A percentile compares a stretch with the other conserved stretches of the same genome.
phyloP scores from a whole-genome alignment of 1,139 yeast species.

The Zygosaccharomyces sapae region DNA sequence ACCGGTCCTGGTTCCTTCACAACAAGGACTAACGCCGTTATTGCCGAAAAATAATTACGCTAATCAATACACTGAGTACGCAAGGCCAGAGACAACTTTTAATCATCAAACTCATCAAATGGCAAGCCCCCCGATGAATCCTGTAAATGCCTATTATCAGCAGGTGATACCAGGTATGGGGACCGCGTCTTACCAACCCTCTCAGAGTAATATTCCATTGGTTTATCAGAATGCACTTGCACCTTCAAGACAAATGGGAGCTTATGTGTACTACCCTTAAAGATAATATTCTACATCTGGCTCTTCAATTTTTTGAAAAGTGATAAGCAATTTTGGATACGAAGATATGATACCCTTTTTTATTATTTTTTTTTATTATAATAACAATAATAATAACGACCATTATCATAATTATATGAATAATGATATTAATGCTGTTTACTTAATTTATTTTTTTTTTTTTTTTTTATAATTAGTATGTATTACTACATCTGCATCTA shows the following conservation, averaged over 20 bases:
- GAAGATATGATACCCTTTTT: neutral
- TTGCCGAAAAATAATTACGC: conserved; percentile 3
- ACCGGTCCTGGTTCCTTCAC: conserved; percentile 1
- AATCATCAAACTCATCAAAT: neutral
- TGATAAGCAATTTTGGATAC: neutral
- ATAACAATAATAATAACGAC: too few relatives aligned
- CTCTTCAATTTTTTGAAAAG: neutral
- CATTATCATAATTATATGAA: neutral
- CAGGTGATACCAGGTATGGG: conserved; percentile 3
- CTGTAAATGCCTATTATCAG: neutral
- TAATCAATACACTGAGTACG: neutral
- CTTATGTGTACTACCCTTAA: conserved; percentile 5
- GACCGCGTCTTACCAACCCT: neutral
- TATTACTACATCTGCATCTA: conserved; percentile 3
- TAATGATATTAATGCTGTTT: neutral
- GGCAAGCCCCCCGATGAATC: neutral
- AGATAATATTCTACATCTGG: neutral
- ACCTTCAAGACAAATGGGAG: conserved; percentile 4
- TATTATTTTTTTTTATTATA: neutral
- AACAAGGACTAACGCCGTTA: conserved; percentile 1
- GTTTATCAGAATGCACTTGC: conserved; percentile 1
- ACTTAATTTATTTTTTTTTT: neutral
- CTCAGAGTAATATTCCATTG: conserved; percentile 1
- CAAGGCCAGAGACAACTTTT: neutral
- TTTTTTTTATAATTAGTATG: neutral